A percentile compares a stretch with the other conserved stretches of the same genome.
Conservation (phyloP, 1,139 yeast species). For the Casaregolazyma lundiana region DNA sequence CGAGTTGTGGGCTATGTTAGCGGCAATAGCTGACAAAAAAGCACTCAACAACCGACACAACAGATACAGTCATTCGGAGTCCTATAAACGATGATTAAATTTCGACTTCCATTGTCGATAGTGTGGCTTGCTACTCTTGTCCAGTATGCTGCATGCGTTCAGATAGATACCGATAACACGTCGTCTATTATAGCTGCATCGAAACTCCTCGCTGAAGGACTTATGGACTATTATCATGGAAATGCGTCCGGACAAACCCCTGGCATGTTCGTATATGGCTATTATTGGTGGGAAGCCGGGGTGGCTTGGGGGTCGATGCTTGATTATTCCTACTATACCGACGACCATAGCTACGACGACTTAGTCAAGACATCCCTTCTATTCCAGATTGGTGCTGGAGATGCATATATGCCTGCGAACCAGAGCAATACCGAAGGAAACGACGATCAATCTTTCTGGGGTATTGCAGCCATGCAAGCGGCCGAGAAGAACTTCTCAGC, state of each 20-base stretch:
- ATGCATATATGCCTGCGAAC: constrained; percentile 70
- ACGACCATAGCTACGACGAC: constrained; percentile 55
- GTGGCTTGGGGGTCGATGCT: constrained; percentile 78
- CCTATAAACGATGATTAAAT: not conserved
- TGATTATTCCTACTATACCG: constrained; percentile 60
- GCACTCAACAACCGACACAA: too few species aligned
- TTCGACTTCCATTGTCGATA: not conserved
- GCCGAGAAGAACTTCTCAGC: constrained; percentile 73
- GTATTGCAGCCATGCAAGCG: constrained; percentile 75
- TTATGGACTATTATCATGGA: constrained; percentile 70
- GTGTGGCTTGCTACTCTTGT: not conserved
- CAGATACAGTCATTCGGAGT: too few species aligned
- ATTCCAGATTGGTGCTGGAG: constrained; percentile 61
- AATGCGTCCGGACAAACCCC: constrained; percentile 48
- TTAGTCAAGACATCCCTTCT: constrained; percentile 54
- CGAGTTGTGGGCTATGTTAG: too few species aligned
- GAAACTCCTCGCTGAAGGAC: constrained; percentile 56
- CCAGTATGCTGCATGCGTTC: constrained; percentile 5
- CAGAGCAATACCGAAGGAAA: constrained; percentile 80
- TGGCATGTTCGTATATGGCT: constrained; percentile 72
- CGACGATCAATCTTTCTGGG: constrained; percentile 94
- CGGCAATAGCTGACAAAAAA: too few species aligned
- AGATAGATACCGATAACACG: constrained; percentile 4
- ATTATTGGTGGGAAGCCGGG: constrained; percentile 96
- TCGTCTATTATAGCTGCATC: constrained; percentile 44